Percentiles rank a stretch among this genome's conserved stretches.
phyloP scores from a whole-genome alignment of 2,329 filamentous ascomycete species.

The Teratosphaeria epicoccoides region DNA sequence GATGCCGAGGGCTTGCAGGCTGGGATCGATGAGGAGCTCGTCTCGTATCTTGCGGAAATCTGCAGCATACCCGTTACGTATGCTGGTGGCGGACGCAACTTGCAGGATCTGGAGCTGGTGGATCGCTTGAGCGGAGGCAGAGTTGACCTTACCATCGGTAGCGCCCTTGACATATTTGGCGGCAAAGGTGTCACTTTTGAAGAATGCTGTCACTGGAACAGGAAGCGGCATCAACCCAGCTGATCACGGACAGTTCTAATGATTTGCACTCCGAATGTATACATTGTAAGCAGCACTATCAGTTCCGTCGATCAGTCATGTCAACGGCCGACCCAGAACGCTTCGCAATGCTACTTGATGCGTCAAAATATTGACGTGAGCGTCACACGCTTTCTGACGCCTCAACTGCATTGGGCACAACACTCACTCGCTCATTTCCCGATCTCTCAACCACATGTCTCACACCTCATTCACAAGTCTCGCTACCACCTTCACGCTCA shows the following conservation, averaged over 20 bases:
- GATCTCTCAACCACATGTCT: no score
- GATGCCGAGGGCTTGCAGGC: slow-evolving; percentile 91
- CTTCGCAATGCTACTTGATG: no score
- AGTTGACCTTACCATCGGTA: slow-evolving; percentile 91
- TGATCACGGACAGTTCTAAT: background rate
- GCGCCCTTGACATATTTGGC: slow-evolving; percentile 91
- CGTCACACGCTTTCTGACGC: background rate
- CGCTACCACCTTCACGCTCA: no score
- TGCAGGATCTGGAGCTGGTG: slow-evolving; percentile 75
- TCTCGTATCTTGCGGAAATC: slow-evolving; percentile 68
- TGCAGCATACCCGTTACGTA: slow-evolving; percentile 91
- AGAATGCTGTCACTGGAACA: slow-evolving; percentile 84
- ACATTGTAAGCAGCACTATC: background rate
- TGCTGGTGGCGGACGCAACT: slow-evolving; percentile 76
- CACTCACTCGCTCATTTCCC: no score
- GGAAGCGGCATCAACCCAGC: background rate
- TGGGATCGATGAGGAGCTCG: slow-evolving; percentile 80
- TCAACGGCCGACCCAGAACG: background rate
- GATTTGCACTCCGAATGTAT: background rate
- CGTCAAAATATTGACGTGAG: no score
- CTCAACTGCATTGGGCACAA: no score
- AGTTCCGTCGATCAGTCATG: background rate
- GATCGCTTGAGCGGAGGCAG: slow-evolving; percentile 66
- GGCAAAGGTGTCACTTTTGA: slow-evolving; percentile 76
- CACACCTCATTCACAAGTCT: no score